phyloP scores from a whole-genome alignment of 768 basidiomycete genomes.

The Agaricus blazei region DNA sequence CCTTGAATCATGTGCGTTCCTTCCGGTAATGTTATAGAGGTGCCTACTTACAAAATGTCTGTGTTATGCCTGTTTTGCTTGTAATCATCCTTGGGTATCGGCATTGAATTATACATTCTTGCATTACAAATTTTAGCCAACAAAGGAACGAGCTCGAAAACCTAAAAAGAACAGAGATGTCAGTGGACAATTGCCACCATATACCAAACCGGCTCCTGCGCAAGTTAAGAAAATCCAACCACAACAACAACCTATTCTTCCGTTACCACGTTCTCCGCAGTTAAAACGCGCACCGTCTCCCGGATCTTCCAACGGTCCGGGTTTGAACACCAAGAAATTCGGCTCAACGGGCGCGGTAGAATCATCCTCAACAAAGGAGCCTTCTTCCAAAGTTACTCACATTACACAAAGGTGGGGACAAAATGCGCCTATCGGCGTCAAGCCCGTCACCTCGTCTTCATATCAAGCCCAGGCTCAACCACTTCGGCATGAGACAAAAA shows the following conservation, averaged over 20 bases:
- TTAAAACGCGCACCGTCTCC: neutral
- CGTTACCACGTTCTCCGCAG: neutral
- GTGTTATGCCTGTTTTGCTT: constrained; percentile 19
- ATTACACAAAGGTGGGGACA: constrained; percentile 28
- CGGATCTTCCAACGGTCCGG: neutral
- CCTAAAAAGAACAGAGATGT: constrained; percentile 42
- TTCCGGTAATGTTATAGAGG: constrained; percentile 52
- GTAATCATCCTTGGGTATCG: constrained; percentile 22
- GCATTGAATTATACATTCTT: constrained; percentile 20
- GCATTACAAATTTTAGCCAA: constrained; percentile 47
- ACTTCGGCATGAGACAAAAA: neutral
- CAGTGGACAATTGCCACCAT: neutral
- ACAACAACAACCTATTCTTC: neutral
- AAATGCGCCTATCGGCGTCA: constrained; percentile 26
- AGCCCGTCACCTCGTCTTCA: constrained; percentile 9
- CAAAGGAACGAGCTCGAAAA: constrained; percentile 68
- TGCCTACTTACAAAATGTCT: constrained; percentile 41
- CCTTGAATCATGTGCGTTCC: constrained; percentile 85
- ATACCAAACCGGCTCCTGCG: neutral
- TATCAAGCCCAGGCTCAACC: neutral
- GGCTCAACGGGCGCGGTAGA: neutral
- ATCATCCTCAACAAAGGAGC: neutral
- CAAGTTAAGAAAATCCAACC: neutral
- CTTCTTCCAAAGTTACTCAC: constrained; percentile 12
- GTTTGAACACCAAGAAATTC: neutral